Percentiles rank a stretch among this genome's conserved stretches.
phyloP scores from a whole-genome alignment of 768 basidiomycete species.

The Udeniomyces megalosporus region DNA sequence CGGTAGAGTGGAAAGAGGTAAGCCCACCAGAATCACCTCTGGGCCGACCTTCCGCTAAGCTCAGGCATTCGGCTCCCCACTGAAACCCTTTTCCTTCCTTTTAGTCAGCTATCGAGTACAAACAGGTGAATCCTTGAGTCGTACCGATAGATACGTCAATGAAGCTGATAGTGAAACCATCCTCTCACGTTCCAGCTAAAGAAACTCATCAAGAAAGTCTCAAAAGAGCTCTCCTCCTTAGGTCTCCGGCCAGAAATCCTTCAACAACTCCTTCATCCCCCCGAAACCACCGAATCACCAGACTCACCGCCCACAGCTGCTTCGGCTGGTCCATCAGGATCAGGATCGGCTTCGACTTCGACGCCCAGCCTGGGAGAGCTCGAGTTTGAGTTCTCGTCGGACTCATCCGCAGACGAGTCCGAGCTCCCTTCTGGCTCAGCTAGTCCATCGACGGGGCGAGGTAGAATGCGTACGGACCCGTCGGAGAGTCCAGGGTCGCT shows the following conservation, averaged over 20 bases:
- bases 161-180: background rate
- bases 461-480: background rate
- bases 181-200: conserved; percentile 47
- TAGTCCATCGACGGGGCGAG: background rate
- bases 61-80: background rate
- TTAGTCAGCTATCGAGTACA: conserved; percentile 61
- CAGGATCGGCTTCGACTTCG: background rate
- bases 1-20: conserved; percentile 50
- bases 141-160: background rate
- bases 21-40: too few relatives aligned
- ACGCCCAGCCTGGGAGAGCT: background rate
- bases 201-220: conserved; percentile 70
- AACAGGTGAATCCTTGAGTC: conserved; percentile 39
- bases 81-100: background rate
- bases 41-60: too few relatives aligned
- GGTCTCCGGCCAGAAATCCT: conserved; percentile 40
- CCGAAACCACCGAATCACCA: conserved; percentile 16
- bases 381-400: conserved; percentile 15
- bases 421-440: background rate
- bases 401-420: background rate
- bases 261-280: conserved; percentile 31
- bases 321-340: background rate
- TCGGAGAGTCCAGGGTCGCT: background rate
- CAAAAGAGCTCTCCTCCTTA: conserved; percentile 54
- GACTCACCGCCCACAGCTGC: background rate